Conservation (phyloP, 129 eudicot species). For the Flaveria trinervia region DNA sequence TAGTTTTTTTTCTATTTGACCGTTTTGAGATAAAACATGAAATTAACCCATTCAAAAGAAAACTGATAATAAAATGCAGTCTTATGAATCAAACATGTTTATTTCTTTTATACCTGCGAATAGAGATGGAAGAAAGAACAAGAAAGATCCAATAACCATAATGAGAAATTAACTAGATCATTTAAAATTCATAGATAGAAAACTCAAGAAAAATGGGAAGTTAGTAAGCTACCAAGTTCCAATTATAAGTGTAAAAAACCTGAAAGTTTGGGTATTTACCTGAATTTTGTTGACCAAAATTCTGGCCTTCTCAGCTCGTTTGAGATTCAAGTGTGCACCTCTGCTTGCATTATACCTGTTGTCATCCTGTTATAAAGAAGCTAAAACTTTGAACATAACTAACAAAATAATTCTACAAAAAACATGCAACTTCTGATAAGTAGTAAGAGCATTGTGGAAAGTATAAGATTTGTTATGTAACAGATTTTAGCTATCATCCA, state of each 20-base stretch:
- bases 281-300: conserved; percentile 86
- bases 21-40: neutral
- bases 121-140: neutral
- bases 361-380: conserved; percentile 67
- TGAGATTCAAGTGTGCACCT: conserved; percentile 97
- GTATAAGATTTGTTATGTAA: conserved; percentile 7
- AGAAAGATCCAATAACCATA: neutral
- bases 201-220: neutral
- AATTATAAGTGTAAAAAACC: neutral
- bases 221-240: neutral
- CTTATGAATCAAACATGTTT: neutral
- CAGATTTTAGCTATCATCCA: neutral
- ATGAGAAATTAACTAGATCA: neutral
- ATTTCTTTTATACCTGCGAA: neutral
- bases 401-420: conserved; percentile 4
- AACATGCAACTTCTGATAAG: conserved; percentile 11
- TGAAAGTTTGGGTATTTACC: conserved; percentile 39
- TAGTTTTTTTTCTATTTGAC: neutral
- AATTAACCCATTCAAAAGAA: neutral
- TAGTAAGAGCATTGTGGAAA: conserved; percentile 10
- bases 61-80: neutral
- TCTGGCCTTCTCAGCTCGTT: conserved; percentile 95
- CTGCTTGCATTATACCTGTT: conserved; percentile 95
- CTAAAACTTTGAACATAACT: conserved; percentile 17
- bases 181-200: neutral